These are phyloP conservation scores for Phaeosphaeriaceae sp. DNA, from an alignment of 2,329 filamentous ascomycete genomes.

Conservation along the genomic window DNA sequence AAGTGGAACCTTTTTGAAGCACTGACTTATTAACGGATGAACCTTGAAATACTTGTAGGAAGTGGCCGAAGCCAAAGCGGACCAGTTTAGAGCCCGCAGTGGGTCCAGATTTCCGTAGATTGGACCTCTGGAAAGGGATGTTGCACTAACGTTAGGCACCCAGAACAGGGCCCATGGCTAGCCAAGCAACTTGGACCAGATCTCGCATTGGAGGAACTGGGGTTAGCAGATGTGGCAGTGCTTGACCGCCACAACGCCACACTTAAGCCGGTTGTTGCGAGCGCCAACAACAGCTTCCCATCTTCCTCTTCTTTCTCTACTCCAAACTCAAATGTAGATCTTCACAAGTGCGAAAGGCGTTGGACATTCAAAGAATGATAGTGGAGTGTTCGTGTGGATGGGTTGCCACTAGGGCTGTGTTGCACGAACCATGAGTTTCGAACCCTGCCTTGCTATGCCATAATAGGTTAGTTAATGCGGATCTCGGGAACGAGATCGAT, in stretches of 20 bases:
- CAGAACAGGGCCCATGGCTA: background rate
- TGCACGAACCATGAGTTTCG: too few species aligned
- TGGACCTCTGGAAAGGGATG: background rate
- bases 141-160: slow-evolving; percentile 1
- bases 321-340: slow-evolving; percentile 1
- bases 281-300: background rate
- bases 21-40: slow-evolving; percentile 1
- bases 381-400: too few species aligned
- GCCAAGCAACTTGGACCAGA: slow-evolving; percentile 1
- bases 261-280: background rate
- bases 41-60: background rate
- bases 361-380: too few species aligned
- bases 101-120: background rate
- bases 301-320: slow-evolving; percentile 1
- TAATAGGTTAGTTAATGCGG: too few species aligned
- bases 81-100: background rate
- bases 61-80: background rate
- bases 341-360: too few species aligned
- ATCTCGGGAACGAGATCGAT: too few species aligned
- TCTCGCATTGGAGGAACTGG: slow-evolving; percentile 1
- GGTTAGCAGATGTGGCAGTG: slow-evolving; percentile 1
- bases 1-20: slow-evolving; percentile 1
- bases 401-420: too few species aligned
- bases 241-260: slow-evolving; percentile 1
- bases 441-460: too few species aligned